Evolutionary conservation across 2,329 filamentous ascomycete genomes (phyloP).

Genomic region (Alternaria sp.): DNA sequence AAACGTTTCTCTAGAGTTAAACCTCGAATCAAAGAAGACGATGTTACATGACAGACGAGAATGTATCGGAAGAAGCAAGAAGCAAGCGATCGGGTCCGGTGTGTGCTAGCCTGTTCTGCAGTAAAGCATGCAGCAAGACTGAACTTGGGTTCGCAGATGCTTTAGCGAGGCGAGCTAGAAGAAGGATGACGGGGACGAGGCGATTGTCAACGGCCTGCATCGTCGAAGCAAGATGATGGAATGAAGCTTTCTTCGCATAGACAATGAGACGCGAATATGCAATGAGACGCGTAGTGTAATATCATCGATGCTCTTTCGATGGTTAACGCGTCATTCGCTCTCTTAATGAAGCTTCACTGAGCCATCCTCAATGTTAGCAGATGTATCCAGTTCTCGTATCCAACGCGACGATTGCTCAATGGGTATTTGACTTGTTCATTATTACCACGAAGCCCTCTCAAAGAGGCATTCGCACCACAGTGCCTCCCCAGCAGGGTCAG

Average conservation of each 20-base stretch:
- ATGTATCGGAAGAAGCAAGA: background rate
- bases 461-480: constrained; percentile 35
- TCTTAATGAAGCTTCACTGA: background rate
- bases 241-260: background rate
- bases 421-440: constrained; percentile 34
- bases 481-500: constrained; percentile 27
- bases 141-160: background rate
- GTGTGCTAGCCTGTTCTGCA: background rate
- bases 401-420: background rate
- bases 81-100: background rate
- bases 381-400: background rate
- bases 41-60: background rate
- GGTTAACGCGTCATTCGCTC: background rate
- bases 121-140: background rate
- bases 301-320: background rate
- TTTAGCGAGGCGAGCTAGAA: background rate
- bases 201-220: background rate
- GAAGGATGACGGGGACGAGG: background rate
- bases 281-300: background rate
- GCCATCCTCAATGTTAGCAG: background rate
- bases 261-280: background rate
- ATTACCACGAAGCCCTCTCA: constrained; percentile 39
- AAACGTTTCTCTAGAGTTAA: too few relatives aligned
- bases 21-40: too few relatives aligned
- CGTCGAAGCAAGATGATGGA: background rate